Conservation (phyloP, 257 asterid genomes). For the Knoxia roxburghii region DNA sequence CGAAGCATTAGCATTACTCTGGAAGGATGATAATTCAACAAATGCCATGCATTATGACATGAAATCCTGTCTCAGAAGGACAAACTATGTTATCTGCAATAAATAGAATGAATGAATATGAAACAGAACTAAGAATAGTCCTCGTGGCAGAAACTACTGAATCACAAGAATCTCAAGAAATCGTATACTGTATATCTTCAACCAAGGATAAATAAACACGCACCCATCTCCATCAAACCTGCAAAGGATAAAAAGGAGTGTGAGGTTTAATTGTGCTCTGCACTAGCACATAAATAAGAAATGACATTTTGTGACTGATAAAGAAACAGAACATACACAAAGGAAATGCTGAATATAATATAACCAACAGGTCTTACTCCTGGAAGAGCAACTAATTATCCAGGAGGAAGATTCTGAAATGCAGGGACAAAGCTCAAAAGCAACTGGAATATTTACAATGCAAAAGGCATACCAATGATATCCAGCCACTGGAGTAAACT, state of each 20-base stretch:
- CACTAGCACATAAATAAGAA: not conserved
- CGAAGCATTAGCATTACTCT: not conserved
- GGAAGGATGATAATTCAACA: not conserved
- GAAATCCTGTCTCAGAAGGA: not conserved
- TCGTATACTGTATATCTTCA: not conserved
- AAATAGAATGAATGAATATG: not conserved
- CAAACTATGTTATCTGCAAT: not conserved
- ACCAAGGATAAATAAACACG: slow-evolving; percentile 21
- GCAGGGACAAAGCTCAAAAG: not conserved
- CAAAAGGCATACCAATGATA: slow-evolving; percentile 66
- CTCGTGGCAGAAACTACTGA: not conserved
- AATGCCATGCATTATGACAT: not conserved
- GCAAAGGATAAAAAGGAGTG: slow-evolving; percentile 30
- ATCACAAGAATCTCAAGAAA: not conserved
- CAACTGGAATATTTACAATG: not conserved
- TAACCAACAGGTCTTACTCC: not conserved
- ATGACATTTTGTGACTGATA: not conserved
- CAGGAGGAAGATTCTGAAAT: slow-evolving; percentile 5
- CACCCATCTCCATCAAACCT: slow-evolving; percentile 99
- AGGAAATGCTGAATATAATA: not conserved
- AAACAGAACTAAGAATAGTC: not conserved
- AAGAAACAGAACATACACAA: not conserved
- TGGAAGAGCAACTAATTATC: not conserved
- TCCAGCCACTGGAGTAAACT: slow-evolving; percentile 93
- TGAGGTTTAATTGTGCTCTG: slow-evolving; percentile 10